These are phyloP conservation scores for Cordyceps pruinosa DNA, from an alignment of 2,329 filamentous ascomycete genomes.

Conservation along the genomic window DNA sequence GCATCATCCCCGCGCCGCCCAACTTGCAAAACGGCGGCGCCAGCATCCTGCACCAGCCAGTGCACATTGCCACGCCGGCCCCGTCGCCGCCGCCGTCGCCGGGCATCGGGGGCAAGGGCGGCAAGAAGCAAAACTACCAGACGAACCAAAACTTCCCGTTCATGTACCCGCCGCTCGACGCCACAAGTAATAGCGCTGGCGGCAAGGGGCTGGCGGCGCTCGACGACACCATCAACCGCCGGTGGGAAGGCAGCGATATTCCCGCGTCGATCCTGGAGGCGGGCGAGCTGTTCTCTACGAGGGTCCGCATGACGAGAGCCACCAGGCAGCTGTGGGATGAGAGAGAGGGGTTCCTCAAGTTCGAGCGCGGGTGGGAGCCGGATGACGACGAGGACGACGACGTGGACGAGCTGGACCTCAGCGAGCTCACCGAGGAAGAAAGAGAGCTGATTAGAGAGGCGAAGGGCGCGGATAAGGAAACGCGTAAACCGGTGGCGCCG, in stretches of 20 bases:
- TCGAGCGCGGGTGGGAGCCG: constrained; percentile 76
- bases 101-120: constrained; percentile 76
- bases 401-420: constrained; percentile 41
- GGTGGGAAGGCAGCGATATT: constrained; percentile 90
- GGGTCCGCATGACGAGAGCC: constrained; percentile 85
- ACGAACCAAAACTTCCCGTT: constrained; percentile 99
- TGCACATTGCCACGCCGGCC: constrained; percentile 96
- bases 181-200: constrained; percentile 79
- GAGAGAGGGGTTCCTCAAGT: constrained; percentile 83
- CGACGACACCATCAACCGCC: constrained; percentile 76
- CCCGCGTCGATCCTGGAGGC: constrained; percentile 93
- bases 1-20: constrained; percentile 51
- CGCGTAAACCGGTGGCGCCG: constrained; percentile 20
- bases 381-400: constrained; percentile 35
- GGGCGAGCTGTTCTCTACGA: constrained; percentile 80
- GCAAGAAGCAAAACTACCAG: constrained; percentile 98
- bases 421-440: constrained; percentile 36
- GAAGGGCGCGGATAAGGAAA: constrained; percentile 27
- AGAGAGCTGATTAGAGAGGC: constrained; percentile 36
- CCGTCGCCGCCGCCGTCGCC: constrained; percentile 94
- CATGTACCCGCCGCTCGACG: constrained; percentile 88
- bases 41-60: constrained; percentile 89
- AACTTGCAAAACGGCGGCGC: constrained; percentile 51
- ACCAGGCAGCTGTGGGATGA: constrained; percentile 95
- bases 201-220: constrained; percentile 79